phyloP scores from a whole-genome alignment of 768 basidiomycete genomes.

The Rhizopogon vesiculosus region DNA sequence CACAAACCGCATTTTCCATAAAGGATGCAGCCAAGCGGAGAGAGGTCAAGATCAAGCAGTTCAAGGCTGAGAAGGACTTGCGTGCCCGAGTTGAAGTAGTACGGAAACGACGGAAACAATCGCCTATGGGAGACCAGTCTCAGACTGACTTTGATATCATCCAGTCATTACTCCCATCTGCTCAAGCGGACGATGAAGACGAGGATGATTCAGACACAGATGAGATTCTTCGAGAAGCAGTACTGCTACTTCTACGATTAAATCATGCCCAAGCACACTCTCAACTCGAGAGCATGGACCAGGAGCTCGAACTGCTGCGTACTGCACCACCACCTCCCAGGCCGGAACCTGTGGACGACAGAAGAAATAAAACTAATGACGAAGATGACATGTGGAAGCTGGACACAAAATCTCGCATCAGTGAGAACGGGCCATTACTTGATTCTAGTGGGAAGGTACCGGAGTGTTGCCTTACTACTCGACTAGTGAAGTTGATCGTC shows the following conservation, averaged over 20 bases:
- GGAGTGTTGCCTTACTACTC: not conserved
- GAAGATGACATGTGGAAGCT: constrained; percentile 69
- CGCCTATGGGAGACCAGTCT: constrained; percentile 24
- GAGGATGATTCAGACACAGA: constrained; percentile 56
- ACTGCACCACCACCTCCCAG: constrained; percentile 43
- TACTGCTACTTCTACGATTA: constrained; percentile 68
- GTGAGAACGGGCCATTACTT: constrained; percentile 60
- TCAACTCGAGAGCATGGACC: constrained; percentile 61
- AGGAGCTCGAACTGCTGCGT: constrained; percentile 68
- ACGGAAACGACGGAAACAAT: constrained; percentile 48
- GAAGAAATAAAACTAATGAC: constrained; percentile 33
- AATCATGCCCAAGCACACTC: constrained; percentile 64
- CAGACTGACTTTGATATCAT: constrained; percentile 61
- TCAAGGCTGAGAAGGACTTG: constrained; percentile 80
- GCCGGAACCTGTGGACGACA: constrained; percentile 29
- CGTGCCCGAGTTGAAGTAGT: constrained; percentile 59
- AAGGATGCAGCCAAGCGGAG: constrained; percentile 66
- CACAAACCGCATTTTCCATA: constrained; percentile 41
- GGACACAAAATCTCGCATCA: constrained; percentile 46
- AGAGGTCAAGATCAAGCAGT: constrained; percentile 90
- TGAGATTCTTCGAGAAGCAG: constrained; percentile 61
- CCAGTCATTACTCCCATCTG: constrained; percentile 50
- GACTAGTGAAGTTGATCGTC: constrained; percentile 6
- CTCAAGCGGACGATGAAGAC: constrained; percentile 19
- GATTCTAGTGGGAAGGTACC: constrained; percentile 73